Evolutionary conservation across 78 protist species (phyloP).

Genomic region (Dictyostelium discoideum): dicty_2.7 NC_007089.4:1329001-1329500

Average conservation of each 20-base stretch:
- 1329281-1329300: not conserved
- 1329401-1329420: not conserved
- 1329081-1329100: not conserved
- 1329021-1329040: not conserved
- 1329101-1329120: not conserved
- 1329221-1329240: not conserved
- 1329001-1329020: not conserved
- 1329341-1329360: not conserved
- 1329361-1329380: not conserved
- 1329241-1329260: not conserved
- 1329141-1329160: not conserved
- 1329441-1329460: not conserved
- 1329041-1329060: not conserved
- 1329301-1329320: too few species aligned
- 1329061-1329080: not conserved
- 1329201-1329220: not conserved
- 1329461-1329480: not conserved
- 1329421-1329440: not conserved
- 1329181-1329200: not conserved
- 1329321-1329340: not conserved
- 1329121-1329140: constrained; percentile 1
- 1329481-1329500: not conserved
- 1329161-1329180: not conserved
- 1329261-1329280: not conserved
- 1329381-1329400: not conserved